Evolutionary conservation across 1,284 basidiomycete genomes (phyloP).

Genomic region (Ceratobasidium sp.): DNA sequence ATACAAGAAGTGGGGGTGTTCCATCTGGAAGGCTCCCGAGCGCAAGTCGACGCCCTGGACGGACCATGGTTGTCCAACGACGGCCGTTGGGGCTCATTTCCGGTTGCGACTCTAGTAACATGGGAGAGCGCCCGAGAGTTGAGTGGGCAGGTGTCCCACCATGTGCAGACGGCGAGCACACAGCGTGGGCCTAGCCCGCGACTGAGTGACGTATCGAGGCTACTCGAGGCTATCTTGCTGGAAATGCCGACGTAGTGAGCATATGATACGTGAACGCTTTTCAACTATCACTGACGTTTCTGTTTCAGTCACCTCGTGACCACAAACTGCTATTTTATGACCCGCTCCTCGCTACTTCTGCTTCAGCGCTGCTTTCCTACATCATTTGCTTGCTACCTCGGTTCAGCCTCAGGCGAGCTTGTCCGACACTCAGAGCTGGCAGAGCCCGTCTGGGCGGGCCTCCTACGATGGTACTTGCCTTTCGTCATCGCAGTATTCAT

Average conservation of each 20-base stretch:
- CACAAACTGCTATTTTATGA: slow-evolving; percentile 32
- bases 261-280: background rate
- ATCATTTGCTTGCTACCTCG: slow-evolving; percentile 20
- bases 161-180: background rate
- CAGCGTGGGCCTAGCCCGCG: background rate
- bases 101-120: slow-evolving; percentile 6
- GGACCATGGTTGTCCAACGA: background rate
- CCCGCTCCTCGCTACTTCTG: slow-evolving; percentile 12
- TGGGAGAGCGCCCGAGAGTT: background rate
- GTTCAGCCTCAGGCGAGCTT: background rate
- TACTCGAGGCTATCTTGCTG: slow-evolving; percentile 12
- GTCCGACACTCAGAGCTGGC: background rate
- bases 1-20: slow-evolving; percentile 10
- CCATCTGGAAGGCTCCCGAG: background rate
- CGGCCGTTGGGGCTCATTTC: slow-evolving; percentile 16
- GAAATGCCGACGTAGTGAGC: slow-evolving; percentile 35
- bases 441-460: slow-evolving; percentile 31
- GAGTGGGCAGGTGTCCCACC: background rate
- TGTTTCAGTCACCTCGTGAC: slow-evolving; percentile 5
- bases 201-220: slow-evolving; percentile 5
- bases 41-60: background rate
- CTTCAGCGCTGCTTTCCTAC: slow-evolving; percentile 5
- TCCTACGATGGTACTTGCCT: slow-evolving; percentile 30
- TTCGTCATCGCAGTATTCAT: background rate
- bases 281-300: background rate